Base-by-base conservation (phyloP, 139 green algal genomes). In the Tetradesmus lagerheimii region DNA sequence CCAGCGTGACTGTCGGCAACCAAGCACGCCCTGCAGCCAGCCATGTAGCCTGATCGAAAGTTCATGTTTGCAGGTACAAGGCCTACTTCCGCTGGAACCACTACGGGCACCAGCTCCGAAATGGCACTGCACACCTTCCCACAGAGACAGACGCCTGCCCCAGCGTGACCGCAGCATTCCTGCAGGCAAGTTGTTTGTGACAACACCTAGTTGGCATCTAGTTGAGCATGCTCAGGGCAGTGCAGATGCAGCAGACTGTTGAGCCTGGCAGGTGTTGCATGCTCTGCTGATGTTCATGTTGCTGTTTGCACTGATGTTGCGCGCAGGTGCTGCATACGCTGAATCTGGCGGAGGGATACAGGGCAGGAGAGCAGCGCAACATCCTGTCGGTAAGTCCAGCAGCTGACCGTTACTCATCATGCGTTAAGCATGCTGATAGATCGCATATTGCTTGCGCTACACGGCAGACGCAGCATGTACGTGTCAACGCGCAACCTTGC, bases 121-220 rank as follows among this genome's bases (percentile, higher is more conserved):
- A 88, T n/a, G 75, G 83, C 25, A 82, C 80, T 8, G 92, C 93
- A 35, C 89, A 89, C 45, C 64, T 98, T 82, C 94, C 96, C 0
- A 92, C 89, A 15, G 95, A 97, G 83, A 99, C 97, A 1, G 96
- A 98, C 57, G 96, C 97, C 0, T 99, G 97, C 89, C 95, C 97
- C 3, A 97, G 92, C n/a, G 97, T 99, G 0, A 99, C 97, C 4
- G 95, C 96, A 25, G 97, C 97, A 0, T 99, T 99, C 83, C 91
- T 99, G 29, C 96, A 99, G 93, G 94, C 94, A 20, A 76, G 57
- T 83, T 15, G 11, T 11, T 57, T 78, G n/a, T 18, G n/a, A 23
- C 67, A 25, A 27, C 76, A 82, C 76, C 18, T 14, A 2, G 35
- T 16, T 41, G n/a, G 4, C 41, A 29, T 23, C 16, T 12, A 14